phyloP scores from a whole-genome alignment of 2,329 filamentous ascomycete genomes.

The Fusarium proliferatum region DNA sequence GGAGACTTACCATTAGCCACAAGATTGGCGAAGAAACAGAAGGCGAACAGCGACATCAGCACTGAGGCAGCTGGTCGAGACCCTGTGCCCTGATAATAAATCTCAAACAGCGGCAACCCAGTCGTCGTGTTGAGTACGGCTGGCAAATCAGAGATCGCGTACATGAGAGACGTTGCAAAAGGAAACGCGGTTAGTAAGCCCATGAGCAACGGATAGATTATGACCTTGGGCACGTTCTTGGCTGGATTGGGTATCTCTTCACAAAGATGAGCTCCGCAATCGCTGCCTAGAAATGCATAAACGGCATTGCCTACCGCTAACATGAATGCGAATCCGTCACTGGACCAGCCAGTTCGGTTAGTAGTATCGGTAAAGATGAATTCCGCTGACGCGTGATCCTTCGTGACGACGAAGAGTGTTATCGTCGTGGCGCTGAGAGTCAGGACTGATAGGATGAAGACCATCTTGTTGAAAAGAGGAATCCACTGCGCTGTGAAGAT shows the following conservation, averaged over 20 bases:
- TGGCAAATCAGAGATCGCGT: slow-evolving; percentile 21
- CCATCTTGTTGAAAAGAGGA: slow-evolving; percentile 29
- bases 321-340: slow-evolving; percentile 32
- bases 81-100: slow-evolving; percentile 37
- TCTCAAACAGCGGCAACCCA: slow-evolving; percentile 35
- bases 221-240: slow-evolving; percentile 39
- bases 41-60: slow-evolving; percentile 34
- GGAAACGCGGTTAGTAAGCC: slow-evolving; percentile 38
- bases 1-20: slow-evolving; percentile 14
- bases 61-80: slow-evolving; percentile 22
- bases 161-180: slow-evolving; percentile 30
- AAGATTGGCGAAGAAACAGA: slow-evolving; percentile 39
- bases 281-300: slow-evolving; percentile 36
- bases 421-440: slow-evolving; percentile 25
- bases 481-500: slow-evolving; percentile 59
- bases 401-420: slow-evolving; percentile 14
- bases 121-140: slow-evolving; percentile 28
- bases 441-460: slow-evolving; percentile 18
- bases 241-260: slow-evolving; percentile 42
- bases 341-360: slow-evolving; percentile 25
- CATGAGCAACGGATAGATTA: slow-evolving; percentile 37
- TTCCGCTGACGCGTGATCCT: slow-evolving; percentile 3
- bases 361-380: slow-evolving; percentile 32
- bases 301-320: slow-evolving; percentile 25
- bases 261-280: slow-evolving; percentile 39